Evolutionary conservation across 768 basidiomycete species (phyloP).

Genomic region (Dioszegia crocea): DNA sequence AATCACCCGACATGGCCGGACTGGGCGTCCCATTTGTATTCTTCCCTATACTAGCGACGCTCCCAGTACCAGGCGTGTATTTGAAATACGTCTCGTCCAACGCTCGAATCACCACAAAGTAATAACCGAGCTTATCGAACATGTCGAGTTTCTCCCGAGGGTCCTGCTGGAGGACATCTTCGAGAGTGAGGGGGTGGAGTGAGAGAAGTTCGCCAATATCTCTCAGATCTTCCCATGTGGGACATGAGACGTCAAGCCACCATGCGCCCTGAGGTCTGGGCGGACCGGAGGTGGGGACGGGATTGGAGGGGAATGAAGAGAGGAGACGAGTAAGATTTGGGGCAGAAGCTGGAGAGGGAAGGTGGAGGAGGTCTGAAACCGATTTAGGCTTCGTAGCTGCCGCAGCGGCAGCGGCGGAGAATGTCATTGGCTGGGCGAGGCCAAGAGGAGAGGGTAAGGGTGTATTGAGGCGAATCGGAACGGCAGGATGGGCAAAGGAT

Average conservation of each 20-base stretch:
- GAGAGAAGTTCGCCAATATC: slow-evolving; percentile 78
- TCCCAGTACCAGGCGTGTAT: slow-evolving; percentile 45
- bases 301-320: slow-evolving; percentile 6
- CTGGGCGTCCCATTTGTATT: background rate
- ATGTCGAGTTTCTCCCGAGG: slow-evolving; percentile 85
- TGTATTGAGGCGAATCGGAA: slow-evolving; percentile 7
- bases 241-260: slow-evolving; percentile 87
- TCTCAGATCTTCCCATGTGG: slow-evolving; percentile 81
- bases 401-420: background rate
- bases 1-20: background rate
- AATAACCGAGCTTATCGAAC: slow-evolving; percentile 83
- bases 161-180: slow-evolving; percentile 88
- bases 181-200: slow-evolving; percentile 85
- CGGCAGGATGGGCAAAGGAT: slow-evolving; percentile 20
- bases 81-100: slow-evolving; percentile 60
- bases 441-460: slow-evolving; percentile 1
- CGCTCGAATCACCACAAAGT: slow-evolving; percentile 81
- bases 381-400: slow-evolving; percentile 17
- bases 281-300: background rate
- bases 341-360: slow-evolving; percentile 16
- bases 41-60: background rate
- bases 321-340: slow-evolving; percentile 1
- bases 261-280: slow-evolving; percentile 53
- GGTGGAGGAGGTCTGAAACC: slow-evolving; percentile 43
- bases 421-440: background rate